A percentile compares a stretch with the other conserved stretches of the same genome.
These are phyloP conservation scores for Tuber calosporum DNA, from an alignment of 495 filamentous ascomycete genomes.

Conservation along the genomic window DNA sequence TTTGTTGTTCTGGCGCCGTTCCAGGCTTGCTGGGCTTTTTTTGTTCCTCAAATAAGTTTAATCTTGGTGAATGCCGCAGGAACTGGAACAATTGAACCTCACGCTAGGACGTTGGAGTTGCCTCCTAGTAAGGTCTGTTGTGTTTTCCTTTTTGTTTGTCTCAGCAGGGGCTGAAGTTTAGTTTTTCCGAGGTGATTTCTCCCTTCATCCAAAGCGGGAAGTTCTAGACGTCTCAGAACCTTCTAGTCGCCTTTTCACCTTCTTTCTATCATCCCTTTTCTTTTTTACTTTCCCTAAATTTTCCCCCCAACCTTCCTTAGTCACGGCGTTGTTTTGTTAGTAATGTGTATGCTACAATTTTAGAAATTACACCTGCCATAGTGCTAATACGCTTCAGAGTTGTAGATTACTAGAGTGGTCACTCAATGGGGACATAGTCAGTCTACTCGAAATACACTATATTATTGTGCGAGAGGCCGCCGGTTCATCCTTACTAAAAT, in stretches of 20 bases:
- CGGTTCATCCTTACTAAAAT: background rate
- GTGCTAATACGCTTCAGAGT: background rate
- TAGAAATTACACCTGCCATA: background rate
- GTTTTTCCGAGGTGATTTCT: too few relatives aligned
- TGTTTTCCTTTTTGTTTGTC: too few relatives aligned
- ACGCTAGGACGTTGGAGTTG: too few relatives aligned
- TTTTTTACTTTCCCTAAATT: background rate
- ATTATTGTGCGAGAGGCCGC: background rate
- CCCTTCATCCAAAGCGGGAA: too few relatives aligned
- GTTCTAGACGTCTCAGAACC: background rate
- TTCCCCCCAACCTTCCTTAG: background rate
- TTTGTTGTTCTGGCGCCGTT: background rate
- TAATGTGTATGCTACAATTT: background rate
- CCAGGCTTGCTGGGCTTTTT: background rate
- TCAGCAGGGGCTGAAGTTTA: too few relatives aligned
- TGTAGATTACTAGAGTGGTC: background rate
- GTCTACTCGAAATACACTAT: background rate
- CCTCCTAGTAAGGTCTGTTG: too few relatives aligned
- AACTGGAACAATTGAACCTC: too few relatives aligned
- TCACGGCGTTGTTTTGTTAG: background rate
- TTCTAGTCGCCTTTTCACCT: background rate
- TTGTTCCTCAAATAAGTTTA: background rate
- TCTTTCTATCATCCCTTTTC: background rate
- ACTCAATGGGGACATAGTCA: background rate
- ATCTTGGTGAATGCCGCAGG: background rate